Evolutionary conservation across 441 rosid species (phyloP).

Genomic region (Brassica balearica): DNA sequence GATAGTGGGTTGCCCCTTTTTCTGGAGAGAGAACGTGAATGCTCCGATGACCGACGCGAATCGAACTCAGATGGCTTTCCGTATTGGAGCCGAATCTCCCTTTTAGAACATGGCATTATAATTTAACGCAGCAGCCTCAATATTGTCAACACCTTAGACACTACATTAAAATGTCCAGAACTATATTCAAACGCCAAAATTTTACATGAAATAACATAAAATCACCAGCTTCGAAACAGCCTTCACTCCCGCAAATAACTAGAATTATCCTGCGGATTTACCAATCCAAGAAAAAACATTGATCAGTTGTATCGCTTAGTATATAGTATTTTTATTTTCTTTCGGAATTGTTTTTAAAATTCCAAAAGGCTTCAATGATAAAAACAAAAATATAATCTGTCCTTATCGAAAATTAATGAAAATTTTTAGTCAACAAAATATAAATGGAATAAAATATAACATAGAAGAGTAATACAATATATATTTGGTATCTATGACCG

Average conservation of each 20-base stretch:
- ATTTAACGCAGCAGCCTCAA: constrained; percentile 2
- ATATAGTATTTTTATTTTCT: not conserved
- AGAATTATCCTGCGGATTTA: not conserved
- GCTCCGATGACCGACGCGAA: no score
- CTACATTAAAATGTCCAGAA: not conserved
- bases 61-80: no score
- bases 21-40: no score
- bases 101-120: not conserved
- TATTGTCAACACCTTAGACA: not conserved
- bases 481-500: not conserved
- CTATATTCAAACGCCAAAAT: not conserved
- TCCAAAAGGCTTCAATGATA: not conserved
- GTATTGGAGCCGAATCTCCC: not conserved
- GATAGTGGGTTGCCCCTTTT: no score
- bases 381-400: constrained; percentile 2
- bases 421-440: not conserved
- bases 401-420: not conserved
- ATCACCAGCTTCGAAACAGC: not conserved
- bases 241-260: not conserved
- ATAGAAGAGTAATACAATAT: not conserved
- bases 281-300: not conserved
- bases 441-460: not conserved
- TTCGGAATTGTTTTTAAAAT: not conserved
- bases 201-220: not conserved
- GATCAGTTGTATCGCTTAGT: not conserved